Percentiles rank a stretch among this genome's conserved stretches.
These are phyloP conservation scores for Phytophthora meadii DNA, from an alignment of 352 stramenopile species.

Conservation along the genomic window DNA sequence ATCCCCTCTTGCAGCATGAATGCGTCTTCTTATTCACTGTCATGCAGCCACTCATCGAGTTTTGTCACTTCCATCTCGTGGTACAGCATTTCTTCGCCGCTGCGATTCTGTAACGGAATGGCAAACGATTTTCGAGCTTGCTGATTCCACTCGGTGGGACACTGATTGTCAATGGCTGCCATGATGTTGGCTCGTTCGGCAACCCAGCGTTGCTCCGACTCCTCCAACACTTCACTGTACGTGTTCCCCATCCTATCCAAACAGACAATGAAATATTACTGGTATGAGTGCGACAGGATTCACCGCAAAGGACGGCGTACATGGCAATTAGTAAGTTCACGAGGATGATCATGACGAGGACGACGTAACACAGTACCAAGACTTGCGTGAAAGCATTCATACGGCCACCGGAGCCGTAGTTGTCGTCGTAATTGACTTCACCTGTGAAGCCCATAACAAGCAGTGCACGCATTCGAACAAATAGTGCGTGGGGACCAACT, in stretches of 20 bases:
- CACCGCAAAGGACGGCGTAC: constrained; percentile 21
- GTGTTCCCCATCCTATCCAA: constrained; percentile 67
- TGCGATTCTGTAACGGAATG: constrained; percentile 45
- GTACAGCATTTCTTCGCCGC: constrained; percentile 48
- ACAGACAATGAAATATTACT: constrained; percentile 1
- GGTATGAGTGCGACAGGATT: background rate
- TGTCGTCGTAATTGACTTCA: constrained; percentile 71
- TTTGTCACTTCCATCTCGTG: constrained; percentile 59
- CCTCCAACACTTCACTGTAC: constrained; percentile 64
- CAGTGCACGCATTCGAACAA: constrained; percentile 58
- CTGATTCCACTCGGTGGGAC: constrained; percentile 40
- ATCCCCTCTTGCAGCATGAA: constrained; percentile 26
- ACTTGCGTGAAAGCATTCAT: constrained; percentile 60
- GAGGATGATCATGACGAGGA: constrained; percentile 73
- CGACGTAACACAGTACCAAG: constrained; percentile 65
- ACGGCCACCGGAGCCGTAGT: constrained; percentile 44
- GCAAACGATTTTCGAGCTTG: constrained; percentile 47
- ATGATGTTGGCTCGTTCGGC: constrained; percentile 77
- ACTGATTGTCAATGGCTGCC: constrained; percentile 63
- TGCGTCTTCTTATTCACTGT: constrained; percentile 13
- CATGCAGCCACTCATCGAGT: constrained; percentile 50
- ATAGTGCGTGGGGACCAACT: constrained; percentile 30
- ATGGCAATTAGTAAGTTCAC: constrained; percentile 76
- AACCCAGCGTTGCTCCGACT: constrained; percentile 67
- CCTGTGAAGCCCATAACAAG: constrained; percentile 64